phyloP scores from a whole-genome alignment of 176 grass and related monocot genomes.

The Carex littledalei region DNA sequence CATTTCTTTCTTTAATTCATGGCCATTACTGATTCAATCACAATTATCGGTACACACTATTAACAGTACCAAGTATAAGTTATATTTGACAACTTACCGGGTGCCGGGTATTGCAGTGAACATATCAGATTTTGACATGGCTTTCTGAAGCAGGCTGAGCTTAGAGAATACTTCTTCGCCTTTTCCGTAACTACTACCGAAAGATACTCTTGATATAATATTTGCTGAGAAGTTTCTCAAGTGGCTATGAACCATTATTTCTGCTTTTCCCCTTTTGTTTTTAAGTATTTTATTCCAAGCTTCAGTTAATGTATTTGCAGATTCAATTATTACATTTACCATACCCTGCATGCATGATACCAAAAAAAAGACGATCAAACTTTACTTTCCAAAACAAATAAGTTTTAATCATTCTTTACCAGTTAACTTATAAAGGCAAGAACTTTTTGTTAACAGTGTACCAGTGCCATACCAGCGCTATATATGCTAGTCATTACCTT shows the following conservation, averaged over 20 bases:
- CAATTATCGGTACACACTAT: not conserved
- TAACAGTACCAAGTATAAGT: not conserved
- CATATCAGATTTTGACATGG: conserved; percentile 46
- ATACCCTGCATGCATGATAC: conserved; percentile 41
- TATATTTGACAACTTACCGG: conserved; percentile 32
- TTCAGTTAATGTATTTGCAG: conserved; percentile 32
- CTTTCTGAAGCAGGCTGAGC: conserved; percentile 50
- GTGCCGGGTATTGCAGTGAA: conserved; percentile 45
- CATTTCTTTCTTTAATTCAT: not conserved
- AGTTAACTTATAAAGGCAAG: not conserved
- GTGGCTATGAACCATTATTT: conserved; percentile 60
- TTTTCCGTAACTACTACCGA: conserved; percentile 57
- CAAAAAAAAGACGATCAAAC: conserved; percentile 4
- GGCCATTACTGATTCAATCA: not conserved
- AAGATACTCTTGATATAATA: conserved; percentile 66
- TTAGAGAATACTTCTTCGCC: conserved; percentile 65
- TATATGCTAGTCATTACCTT: conserved; percentile 45
- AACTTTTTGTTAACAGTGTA: not conserved
- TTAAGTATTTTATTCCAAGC: conserved; percentile 45
- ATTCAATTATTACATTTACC: conserved; percentile 46
- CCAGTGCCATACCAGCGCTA: not conserved
- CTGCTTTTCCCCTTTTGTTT: conserved; percentile 34
- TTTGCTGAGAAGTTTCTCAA: conserved; percentile 75
- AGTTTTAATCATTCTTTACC: not conserved
- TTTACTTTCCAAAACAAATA: not conserved